Evolutionary conservation across 805 yeast species (phyloP).

Genomic region (Yarrowia porcina): DNA sequence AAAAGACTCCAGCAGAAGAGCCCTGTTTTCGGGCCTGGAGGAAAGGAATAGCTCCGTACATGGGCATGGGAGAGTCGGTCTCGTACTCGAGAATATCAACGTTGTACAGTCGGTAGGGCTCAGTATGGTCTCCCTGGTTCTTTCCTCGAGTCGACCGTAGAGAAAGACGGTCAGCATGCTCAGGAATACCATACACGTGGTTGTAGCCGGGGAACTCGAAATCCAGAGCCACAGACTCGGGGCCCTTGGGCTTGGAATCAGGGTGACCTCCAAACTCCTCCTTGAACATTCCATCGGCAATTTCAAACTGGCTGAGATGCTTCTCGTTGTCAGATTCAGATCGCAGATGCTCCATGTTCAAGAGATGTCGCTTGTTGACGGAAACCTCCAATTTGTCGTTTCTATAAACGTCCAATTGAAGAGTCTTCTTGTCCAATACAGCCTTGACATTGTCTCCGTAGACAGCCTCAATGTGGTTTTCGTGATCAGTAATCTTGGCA

Average conservation of each 20-base stretch:
- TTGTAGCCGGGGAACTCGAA: constrained; percentile 57
- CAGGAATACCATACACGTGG: constrained; percentile 91
- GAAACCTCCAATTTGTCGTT: constrained; percentile 49
- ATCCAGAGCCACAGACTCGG: constrained; percentile 85
- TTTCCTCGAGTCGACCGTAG: constrained; percentile 60
- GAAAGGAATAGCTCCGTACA: constrained; percentile 94
- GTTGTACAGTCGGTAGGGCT: constrained; percentile 85
- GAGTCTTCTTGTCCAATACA: constrained; percentile 46
- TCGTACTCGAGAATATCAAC: constrained; percentile 96
- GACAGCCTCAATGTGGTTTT: constrained; percentile 20
- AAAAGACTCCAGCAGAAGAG: constrained; percentile 71
- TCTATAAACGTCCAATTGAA: constrained; percentile 50
- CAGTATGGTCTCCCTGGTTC: constrained; percentile 39
- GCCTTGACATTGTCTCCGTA: constrained; percentile 41
- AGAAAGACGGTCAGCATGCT: constrained; percentile 80
- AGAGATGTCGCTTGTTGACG: constrained; percentile 64
- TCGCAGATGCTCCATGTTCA: constrained; percentile 84
- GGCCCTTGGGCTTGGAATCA: constrained; percentile 64
- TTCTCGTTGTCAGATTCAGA: constrained; percentile 43
- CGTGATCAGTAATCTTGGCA: constrained; percentile 29
- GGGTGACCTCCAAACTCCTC: constrained; percentile 67
- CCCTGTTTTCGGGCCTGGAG: constrained; percentile 64
- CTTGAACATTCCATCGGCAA: constrained; percentile 59
- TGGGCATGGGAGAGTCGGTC: constrained; percentile 73
- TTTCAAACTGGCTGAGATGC: constrained; percentile 56